Evolutionary conservation across 306 rosid species (phyloP).

Genomic region (Elaeagnus macrophylla): DNA sequence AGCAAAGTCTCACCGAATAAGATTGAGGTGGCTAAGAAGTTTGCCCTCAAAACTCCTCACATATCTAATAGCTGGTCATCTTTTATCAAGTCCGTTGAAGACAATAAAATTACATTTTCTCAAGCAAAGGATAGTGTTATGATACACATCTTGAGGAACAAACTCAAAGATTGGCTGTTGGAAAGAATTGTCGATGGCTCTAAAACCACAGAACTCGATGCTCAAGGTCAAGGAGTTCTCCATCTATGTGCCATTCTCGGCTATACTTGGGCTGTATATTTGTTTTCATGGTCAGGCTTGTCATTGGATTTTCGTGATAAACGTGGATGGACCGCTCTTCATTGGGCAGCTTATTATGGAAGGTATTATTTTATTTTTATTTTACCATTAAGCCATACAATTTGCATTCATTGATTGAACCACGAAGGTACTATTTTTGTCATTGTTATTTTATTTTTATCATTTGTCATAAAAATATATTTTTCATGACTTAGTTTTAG

Average conservation of each 20-base stretch:
- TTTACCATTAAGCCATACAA: background rate
- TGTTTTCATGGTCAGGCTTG: slow-evolving; percentile 74
- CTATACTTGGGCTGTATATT: slow-evolving; percentile 72
- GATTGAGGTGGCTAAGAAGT: slow-evolving; percentile 59
- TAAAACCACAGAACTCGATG: slow-evolving; percentile 57
- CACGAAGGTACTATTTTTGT: background rate
- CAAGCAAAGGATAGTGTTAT: slow-evolving; percentile 58
- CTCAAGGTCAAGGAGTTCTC: slow-evolving; percentile 79
- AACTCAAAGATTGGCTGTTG: slow-evolving; percentile 74
- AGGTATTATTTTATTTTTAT: slow-evolving; percentile 8
- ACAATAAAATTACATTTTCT: slow-evolving; percentile 36
- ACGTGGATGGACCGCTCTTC: slow-evolving; percentile 95
- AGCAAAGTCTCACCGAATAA: slow-evolving; percentile 36
- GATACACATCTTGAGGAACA: slow-evolving; percentile 52
- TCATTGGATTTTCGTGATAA: slow-evolving; percentile 87
- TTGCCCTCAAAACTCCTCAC: slow-evolving; percentile 42
- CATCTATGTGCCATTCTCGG: slow-evolving; percentile 85
- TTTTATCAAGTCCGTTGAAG: slow-evolving; percentile 47
- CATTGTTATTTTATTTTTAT: background rate
- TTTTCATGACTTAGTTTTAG: background rate
- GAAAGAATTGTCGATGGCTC: slow-evolving; percentile 61
- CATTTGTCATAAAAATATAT: background rate
- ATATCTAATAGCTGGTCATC: slow-evolving; percentile 51
- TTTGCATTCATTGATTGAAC: too few relatives aligned
- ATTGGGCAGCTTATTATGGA: slow-evolving; percentile 93